Conservation (phyloP, 371 early-diverging fungal genomes). For the Cokeromyces recurvatus region DNA sequence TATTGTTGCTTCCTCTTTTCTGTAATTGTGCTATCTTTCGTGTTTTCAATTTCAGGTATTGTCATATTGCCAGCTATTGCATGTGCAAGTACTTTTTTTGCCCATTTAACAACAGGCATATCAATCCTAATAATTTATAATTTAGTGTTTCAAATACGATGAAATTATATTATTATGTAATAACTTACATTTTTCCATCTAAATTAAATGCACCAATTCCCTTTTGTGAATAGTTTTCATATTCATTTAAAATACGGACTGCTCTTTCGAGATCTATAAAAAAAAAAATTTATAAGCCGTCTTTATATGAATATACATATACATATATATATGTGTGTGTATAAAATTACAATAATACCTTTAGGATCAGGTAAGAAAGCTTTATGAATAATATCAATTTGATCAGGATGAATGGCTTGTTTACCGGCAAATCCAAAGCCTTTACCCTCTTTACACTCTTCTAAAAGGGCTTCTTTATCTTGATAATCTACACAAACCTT, state of each 20-base stretch:
- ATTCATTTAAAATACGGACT: constrained; percentile 61
- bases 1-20: too few species aligned
- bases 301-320: not conserved
- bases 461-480: constrained; percentile 55
- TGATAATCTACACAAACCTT: constrained; percentile 84
- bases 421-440: constrained; percentile 94
- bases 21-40: too few species aligned
- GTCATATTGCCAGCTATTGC: constrained; percentile 53
- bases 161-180: too few species aligned
- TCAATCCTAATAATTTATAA: constrained; percentile 51
- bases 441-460: constrained; percentile 83
- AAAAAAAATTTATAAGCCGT: not conserved
- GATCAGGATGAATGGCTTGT: constrained; percentile 91
- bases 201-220: constrained; percentile 88
- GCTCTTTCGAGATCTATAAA: constrained; percentile 57
- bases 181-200: constrained; percentile 79
- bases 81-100: constrained; percentile 53
- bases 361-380: constrained; percentile 69
- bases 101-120: constrained; percentile 71
- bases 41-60: constrained; percentile 32
- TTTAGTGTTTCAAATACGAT: too few species aligned
- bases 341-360: constrained; percentile 38
- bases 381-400: constrained; percentile 78
- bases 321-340: not conserved
- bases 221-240: constrained; percentile 54